phyloP scores from a whole-genome alignment of 139 green algal species.

The Chlamydomonas incerta region DNA sequence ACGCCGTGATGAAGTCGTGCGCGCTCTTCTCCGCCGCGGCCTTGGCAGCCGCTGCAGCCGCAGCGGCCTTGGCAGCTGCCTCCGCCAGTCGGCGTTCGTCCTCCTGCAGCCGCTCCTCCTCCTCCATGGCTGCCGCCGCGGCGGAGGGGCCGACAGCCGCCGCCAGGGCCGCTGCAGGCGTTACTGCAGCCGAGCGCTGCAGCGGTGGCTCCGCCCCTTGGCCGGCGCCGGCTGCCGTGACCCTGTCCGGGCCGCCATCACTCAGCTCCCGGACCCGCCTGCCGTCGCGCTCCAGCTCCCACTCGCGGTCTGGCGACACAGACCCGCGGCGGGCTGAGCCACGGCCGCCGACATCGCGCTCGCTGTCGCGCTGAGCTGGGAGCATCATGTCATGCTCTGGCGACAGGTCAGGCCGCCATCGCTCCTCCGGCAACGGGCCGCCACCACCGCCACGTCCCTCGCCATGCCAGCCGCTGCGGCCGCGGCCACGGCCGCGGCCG shows the following conservation, averaged over 20 bases:
- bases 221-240: too few relatives aligned
- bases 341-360: neutral
- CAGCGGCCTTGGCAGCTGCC: neutral
- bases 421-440: constrained; percentile 9
- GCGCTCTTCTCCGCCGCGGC: constrained; percentile 20
- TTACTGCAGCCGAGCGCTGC: neutral
- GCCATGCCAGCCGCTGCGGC: neutral
- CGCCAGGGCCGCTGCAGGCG: neutral
- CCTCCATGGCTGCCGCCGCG: constrained; percentile 12
- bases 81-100: constrained; percentile 9
- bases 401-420: constrained; percentile 18
- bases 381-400: neutral
- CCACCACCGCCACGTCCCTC: neutral
- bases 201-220: too few relatives aligned
- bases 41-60: neutral
- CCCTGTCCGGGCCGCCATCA: neutral
- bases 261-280: neutral
- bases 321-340: neutral
- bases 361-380: neutral
- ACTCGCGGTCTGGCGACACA: neutral
- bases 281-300: neutral
- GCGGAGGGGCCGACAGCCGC: neutral
- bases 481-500: neutral
- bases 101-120: constrained; percentile 3
- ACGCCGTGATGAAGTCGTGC: constrained; percentile 31